Base-by-base conservation (phyloP, 2,329 filamentous ascomycete species). In the Fusarium anguioides region DNA sequence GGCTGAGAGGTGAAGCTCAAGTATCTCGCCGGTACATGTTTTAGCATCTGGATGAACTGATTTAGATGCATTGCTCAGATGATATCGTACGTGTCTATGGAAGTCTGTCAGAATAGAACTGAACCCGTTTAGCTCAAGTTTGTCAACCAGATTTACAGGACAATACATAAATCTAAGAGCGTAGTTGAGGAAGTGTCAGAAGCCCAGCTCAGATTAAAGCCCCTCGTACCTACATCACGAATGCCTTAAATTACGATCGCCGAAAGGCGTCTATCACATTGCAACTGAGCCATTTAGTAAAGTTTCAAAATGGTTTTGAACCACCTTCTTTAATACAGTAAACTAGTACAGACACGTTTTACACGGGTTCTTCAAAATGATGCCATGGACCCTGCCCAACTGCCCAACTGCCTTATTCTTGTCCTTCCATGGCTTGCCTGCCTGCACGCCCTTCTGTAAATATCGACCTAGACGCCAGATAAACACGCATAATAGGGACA, bases 41-140 rank as follows among this genome's bases (percentile, higher is more conserved):
- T 33, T 26, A n/a, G 15, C n/a, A 10, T 26, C 7, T 27, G 14
- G 4, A 49, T 56, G 35, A 72, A 84, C 85, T 18, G 82, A 59
- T 42, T 36, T 17, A 12, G 26, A 15, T 12, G 7, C 4, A n/a
- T 47, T 12, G 1, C 9, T 5, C 12, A 23, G 24, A 5, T 5
- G 31, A 29, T 31, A 21, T 11, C 11, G 17, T 26, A n/a, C 33
- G 14, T 52, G 8, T 10, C 10, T 27, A 17, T 15, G 10, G 20
- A 27, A 20, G 9, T 11, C 5, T 15, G 9, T 23, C 2, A 15
- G 12, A 26, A 26, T 26, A 26, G n/a, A 29, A 31, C 29, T 31
- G 14, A 31, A 31, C 14, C 15, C 14, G 15, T 31, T 31, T 31
- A 14, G 7, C 29, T 31, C 29, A 6, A 17, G 15, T 33, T 33